These are phyloP conservation scores for Trypethelium eluteriae DNA, from an alignment of 495 filamentous ascomycete species.

Conservation along the genomic window DNA sequence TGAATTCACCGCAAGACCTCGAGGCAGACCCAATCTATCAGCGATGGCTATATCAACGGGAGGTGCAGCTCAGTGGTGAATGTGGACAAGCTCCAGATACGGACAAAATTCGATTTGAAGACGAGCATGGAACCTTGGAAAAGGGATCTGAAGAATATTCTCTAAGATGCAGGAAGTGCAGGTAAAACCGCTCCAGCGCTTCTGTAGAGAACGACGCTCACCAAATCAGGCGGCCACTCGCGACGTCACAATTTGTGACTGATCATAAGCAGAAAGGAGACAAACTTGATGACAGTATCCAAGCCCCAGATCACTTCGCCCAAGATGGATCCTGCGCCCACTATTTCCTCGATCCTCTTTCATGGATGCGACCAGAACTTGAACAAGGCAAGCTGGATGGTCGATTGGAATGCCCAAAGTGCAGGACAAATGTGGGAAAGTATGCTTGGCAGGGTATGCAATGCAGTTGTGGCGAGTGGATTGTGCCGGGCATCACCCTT, in stretches of 20 bases:
- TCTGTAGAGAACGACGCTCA: background rate
- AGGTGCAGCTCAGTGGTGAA: constrained; percentile 64
- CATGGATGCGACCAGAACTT: constrained; percentile 84
- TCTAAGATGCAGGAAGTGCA: constrained; percentile 47
- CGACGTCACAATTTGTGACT: constrained; percentile 55
- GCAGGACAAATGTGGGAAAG: constrained; percentile 72
- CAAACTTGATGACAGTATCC: background rate
- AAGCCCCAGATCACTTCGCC: background rate
- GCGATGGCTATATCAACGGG: constrained; percentile 76
- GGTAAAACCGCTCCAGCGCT: constrained; percentile 31
- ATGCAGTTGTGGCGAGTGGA: constrained; percentile 86
- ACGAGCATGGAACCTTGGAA: constrained; percentile 49
- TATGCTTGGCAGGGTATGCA: constrained; percentile 94
- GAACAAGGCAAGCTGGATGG: constrained; percentile 71
- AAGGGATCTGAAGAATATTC: constrained; percentile 34
- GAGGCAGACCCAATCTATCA: constrained; percentile 69
- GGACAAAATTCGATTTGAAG: constrained; percentile 71
- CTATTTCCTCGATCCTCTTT: constrained; percentile 79
- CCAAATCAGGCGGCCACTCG: constrained; percentile 48
- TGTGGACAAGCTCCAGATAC: constrained; percentile 58
- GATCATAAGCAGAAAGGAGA: constrained; percentile 39
- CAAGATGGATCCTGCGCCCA: constrained; percentile 55
- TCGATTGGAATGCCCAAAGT: constrained; percentile 77
- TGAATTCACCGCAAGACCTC: constrained; percentile 63
- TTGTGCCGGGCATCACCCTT: constrained; percentile 82